These are phyloP conservation scores for Shiraia bambusicola DNA, from an alignment of 2,329 filamentous ascomycete genomes.

Conservation along the genomic window DNA sequence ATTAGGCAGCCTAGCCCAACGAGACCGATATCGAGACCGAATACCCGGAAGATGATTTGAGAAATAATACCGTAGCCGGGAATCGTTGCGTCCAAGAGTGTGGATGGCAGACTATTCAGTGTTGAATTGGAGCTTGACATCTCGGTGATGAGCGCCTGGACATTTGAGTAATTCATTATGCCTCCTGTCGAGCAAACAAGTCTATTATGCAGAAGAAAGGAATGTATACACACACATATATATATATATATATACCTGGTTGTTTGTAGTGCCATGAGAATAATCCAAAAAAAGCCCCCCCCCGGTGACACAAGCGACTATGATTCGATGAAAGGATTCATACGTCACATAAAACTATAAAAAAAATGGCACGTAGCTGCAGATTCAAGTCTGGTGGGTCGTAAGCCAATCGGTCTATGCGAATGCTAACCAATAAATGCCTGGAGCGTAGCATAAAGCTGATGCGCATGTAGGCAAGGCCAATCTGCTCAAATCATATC, in stretches of 20 bases:
- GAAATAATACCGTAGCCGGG: conserved; percentile 54
- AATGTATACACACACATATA: neutral
- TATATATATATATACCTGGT: too few relatives aligned
- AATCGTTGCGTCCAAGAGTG: conserved; percentile 53
- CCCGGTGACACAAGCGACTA: neutral
- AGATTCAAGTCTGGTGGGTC: too few relatives aligned
- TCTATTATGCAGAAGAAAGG: neutral
- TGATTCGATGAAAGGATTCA: neutral
- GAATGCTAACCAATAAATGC: too few relatives aligned
- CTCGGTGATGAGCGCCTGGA: conserved; percentile 19
- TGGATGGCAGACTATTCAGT: conserved; percentile 45
- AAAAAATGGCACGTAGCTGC: too few relatives aligned
- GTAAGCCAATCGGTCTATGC: too few relatives aligned
- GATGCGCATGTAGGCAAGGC: too few relatives aligned
- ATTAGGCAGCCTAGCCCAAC: conserved; percentile 49
- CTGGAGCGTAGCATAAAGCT: too few relatives aligned
- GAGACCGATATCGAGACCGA: conserved; percentile 53
- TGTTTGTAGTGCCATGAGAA: too few relatives aligned
- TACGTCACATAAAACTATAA: too few relatives aligned
- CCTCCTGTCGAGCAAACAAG: neutral
- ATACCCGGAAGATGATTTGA: conserved; percentile 43
- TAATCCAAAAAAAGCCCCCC: too few relatives aligned
- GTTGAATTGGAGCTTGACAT: conserved; percentile 17
- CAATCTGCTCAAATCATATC: too few relatives aligned
- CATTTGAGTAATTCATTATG: conserved; percentile 25